Percentiles rank a stretch among this genome's conserved stretches.
These are phyloP conservation scores for Boletellus ananiceps DNA, from an alignment of 768 basidiomycete genomes.

Conservation along the genomic window DNA sequence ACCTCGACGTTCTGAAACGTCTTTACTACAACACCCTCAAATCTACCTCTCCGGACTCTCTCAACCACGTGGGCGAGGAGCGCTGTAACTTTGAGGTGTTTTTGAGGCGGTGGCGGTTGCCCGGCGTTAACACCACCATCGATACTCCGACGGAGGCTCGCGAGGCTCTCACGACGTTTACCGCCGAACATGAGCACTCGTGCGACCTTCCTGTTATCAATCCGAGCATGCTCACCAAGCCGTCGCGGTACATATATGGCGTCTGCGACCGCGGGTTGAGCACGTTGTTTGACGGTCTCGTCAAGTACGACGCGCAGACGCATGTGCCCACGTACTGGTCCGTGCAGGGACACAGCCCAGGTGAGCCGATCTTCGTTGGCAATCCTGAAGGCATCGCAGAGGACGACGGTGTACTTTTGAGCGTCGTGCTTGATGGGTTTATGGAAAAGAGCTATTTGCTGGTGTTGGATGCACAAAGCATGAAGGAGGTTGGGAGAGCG, in stretches of 20 bases:
- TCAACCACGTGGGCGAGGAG: constrained; percentile 24
- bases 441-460: constrained; percentile 32
- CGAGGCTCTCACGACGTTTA: constrained; percentile 19
- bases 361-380: constrained; percentile 36
- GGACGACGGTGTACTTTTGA: constrained; percentile 36
- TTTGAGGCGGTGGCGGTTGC: constrained; percentile 31
- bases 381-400: constrained; percentile 28
- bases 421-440: constrained; percentile 34
- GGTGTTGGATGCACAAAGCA: constrained; percentile 33
- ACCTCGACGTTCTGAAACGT: constrained; percentile 29
- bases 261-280: constrained; percentile 24
- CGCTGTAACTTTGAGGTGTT: constrained; percentile 15
- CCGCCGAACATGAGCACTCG: constrained; percentile 24
- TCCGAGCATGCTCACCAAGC: constrained; percentile 28
- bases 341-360: constrained; percentile 27
- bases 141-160: constrained; percentile 11
- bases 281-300: constrained; percentile 32
- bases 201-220: constrained; percentile 36
- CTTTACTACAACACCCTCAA: constrained; percentile 31
- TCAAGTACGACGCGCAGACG: constrained; percentile 34
- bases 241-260: constrained; percentile 33
- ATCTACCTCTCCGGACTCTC: constrained; percentile 21
- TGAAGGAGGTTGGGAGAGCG: constrained; percentile 36
- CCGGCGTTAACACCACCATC: constrained; percentile 18
- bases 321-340: constrained; percentile 26